A percentile compares a stretch with the other conserved stretches of the same genome.
phyloP scores from a whole-genome alignment of 2,329 filamentous ascomycete genomes.

The Exophiala alcalophila region DNA sequence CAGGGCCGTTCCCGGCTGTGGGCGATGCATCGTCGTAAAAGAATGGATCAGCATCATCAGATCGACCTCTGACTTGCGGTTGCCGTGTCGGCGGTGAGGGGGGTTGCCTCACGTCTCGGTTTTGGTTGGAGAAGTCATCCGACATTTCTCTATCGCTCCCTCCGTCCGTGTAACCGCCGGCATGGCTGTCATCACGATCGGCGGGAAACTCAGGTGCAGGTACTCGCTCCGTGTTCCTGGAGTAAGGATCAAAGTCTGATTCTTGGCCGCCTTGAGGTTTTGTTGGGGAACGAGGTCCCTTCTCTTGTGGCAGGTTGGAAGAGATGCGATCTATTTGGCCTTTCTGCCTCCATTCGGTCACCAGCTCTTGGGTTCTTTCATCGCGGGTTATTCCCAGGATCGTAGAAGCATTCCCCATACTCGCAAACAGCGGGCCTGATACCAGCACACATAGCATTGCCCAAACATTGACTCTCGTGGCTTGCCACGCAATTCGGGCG shows the following conservation, averaged over 20 bases:
- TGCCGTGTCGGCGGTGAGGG: slow-evolving; percentile 4
- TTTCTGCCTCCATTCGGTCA: slow-evolving; percentile 12
- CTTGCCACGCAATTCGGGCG: slow-evolving; percentile 27
- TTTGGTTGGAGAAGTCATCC: slow-evolving; percentile 10
- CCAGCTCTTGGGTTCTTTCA: slow-evolving; percentile 23
- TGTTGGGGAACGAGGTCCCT: slow-evolving; percentile 2
- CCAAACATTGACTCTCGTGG: slow-evolving; percentile 25
- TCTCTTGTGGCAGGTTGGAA: slow-evolving; percentile 15
- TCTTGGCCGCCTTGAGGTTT: slow-evolving; percentile 8
- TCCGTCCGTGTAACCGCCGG: slow-evolving; percentile 12
- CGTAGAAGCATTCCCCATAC: slow-evolving; percentile 15
- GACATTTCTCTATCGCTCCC: slow-evolving; percentile 11
- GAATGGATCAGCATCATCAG: slow-evolving; percentile 15
- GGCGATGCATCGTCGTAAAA: slow-evolving; percentile 30
- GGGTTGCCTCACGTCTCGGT: slow-evolving; percentile 12
- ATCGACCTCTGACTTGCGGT: slow-evolving; percentile 4
- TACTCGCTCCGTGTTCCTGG: slow-evolving; percentile 8
- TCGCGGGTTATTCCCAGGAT: slow-evolving; percentile 22
- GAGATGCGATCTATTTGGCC: slow-evolving; percentile 13
- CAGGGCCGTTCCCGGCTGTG: slow-evolving; percentile 23
- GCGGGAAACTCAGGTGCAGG: too few species aligned
- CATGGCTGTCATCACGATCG: slow-evolving; percentile 5
- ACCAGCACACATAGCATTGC: slow-evolving; percentile 16
- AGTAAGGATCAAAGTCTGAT: slow-evolving; percentile 6
- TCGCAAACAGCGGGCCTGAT: slow-evolving; percentile 17